phyloP scores from a whole-genome alignment of 1,284 basidiomycete genomes.

The Heterobasidion annosum region DNA sequence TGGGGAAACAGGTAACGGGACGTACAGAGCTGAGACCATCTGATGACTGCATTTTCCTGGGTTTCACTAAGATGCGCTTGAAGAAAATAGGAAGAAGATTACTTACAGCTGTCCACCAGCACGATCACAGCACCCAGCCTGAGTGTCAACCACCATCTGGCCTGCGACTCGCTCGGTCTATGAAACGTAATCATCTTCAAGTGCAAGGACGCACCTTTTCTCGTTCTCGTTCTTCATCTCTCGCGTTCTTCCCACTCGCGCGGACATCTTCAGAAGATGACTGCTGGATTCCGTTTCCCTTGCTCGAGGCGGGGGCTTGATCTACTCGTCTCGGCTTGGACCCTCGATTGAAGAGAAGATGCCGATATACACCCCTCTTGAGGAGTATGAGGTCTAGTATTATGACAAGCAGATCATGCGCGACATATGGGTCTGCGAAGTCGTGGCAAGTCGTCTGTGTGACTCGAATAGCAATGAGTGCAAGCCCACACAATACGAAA shows the following conservation, averaged over 20 bases:
- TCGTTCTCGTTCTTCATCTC: constrained; percentile 8
- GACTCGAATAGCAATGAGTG: not conserved
- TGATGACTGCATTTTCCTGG: constrained; percentile 42
- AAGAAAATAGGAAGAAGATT: not conserved
- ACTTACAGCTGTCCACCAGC: constrained; percentile 57
- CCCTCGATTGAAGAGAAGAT: constrained; percentile 84
- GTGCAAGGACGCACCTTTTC: constrained; percentile 13
- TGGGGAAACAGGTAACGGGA: constrained; percentile 1
- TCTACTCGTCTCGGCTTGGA: constrained; percentile 38
- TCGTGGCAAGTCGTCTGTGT: constrained; percentile 38
- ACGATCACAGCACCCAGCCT: constrained; percentile 50
- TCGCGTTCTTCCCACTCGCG: not conserved
- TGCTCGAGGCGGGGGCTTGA: constrained; percentile 2
- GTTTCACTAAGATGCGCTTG: not conserved
- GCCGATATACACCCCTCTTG: constrained; percentile 81
- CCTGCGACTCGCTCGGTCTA: constrained; percentile 23
- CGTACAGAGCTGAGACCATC: constrained; percentile 65
- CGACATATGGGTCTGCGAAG: constrained; percentile 87
- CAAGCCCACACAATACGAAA: constrained; percentile 1
- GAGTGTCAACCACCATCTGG: constrained; percentile 46
- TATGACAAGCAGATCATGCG: constrained; percentile 74
- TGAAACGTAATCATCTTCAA: not conserved
- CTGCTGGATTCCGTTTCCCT: not conserved
- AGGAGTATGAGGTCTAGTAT: constrained; percentile 82
- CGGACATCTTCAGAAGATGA: not conserved